Evolutionary conservation across 345 rosid species (phyloP), one percentile per base, ranked within the genome.

Genomic region (Populus euphratica): DNA sequence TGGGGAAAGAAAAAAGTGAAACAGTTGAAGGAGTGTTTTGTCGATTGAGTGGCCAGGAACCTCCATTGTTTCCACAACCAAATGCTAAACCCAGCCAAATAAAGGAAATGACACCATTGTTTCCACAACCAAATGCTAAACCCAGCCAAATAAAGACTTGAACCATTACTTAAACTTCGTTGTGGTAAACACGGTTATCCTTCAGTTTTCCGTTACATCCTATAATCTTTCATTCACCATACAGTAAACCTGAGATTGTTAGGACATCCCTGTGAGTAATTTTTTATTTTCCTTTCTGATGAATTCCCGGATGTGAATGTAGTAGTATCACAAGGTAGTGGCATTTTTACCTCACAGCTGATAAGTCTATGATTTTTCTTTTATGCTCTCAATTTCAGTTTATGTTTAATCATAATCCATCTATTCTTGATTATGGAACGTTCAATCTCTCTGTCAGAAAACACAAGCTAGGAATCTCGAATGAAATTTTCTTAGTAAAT

Each of bases 41-140:
- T 79, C 90, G 89, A 78, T 80, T 92, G 68, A 93, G 98, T 73
- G 97, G 95, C 44, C 84, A 47, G 66, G 99, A 96, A 65, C 89
- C 90, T 33, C 98, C 98, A 8, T 78, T 91, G 29, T 91, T 86
- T 81, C 86, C 95, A 35, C 59, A 76, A 18, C 81, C 86, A 39
- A 81, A 80, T 79, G 72, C 44, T 52, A 83, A 77, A 69, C 70
- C 66, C 83, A 79, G 33, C 81, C 80, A 65, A 85, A 73, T 41
- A 83, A 78, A 74, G 90, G 73, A 76, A 77, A 38, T 9, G 83
- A 72, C 47, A 75, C 71, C 27, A 25, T n/a, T n/a, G n/a, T n/a
- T n/a, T n/a, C n/a, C n/a, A n/a, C n/a, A n/a, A n/a, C n/a, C n/a
- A n/a, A n/a, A n/a, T n/a, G n/a, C n/a, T n/a, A n/a, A n/a, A n/a